Percentiles rank a stretch among this genome's conserved stretches.
phyloP scores from a whole-genome alignment of 768 basidiomycete genomes.

The Leccinum ochraceum region DNA sequence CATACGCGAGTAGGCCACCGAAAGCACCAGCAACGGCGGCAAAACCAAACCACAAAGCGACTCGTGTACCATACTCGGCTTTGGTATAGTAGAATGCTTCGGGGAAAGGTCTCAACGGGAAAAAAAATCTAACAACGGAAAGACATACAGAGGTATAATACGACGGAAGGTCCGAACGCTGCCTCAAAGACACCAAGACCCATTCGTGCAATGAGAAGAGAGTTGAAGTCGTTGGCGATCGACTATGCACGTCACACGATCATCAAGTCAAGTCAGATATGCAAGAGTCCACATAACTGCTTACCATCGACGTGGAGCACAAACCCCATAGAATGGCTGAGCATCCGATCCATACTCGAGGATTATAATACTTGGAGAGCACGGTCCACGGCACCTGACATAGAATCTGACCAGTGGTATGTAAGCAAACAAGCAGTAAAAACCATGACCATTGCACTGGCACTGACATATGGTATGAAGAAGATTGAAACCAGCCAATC shows the following conservation, averaged over 20 bases:
- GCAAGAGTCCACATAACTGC: background rate
- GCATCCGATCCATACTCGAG: conserved; percentile 68
- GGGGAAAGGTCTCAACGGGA: background rate
- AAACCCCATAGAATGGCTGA: conserved; percentile 74
- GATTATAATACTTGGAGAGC: conserved; percentile 64
- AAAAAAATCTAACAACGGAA: conserved; percentile 12
- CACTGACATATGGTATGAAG: conserved; percentile 74
- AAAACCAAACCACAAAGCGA: conserved; percentile 56
- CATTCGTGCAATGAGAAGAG: conserved; percentile 32
- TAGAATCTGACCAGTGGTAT: conserved; percentile 49
- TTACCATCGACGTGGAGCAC: conserved; percentile 70
- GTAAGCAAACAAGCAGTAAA: conserved; percentile 1
- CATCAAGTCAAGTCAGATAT: background rate
- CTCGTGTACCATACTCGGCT: conserved; percentile 45
- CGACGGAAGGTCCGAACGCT: conserved; percentile 35
- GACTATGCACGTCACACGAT: conserved; percentile 20
- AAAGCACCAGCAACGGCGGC: conserved; percentile 60
- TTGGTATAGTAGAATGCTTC: conserved; percentile 53
- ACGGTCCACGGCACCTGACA: conserved; percentile 71
- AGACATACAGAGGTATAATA: conserved; percentile 33
- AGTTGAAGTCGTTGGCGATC: conserved; percentile 25
- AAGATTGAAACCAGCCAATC: conserved; percentile 79
- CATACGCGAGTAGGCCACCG: conserved; percentile 56
- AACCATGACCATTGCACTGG: background rate
- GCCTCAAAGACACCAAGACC: conserved; percentile 38